These are phyloP conservation scores for Kodamaea kaohsiungensis DNA, from an alignment of 805 yeast species.

Conservation along the genomic window DNA sequence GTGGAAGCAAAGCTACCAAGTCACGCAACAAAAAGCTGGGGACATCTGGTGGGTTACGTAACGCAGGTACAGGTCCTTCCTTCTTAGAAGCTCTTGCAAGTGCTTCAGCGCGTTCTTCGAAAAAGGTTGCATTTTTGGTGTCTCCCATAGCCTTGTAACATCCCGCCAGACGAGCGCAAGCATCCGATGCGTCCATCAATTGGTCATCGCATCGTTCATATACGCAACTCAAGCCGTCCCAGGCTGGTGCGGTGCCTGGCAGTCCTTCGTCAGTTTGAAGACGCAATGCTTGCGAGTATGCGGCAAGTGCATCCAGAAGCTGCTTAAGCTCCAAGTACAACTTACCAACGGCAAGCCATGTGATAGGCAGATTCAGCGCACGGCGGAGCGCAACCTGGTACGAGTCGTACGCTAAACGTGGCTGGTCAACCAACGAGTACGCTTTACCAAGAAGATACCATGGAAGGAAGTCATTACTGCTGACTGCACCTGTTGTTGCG, in stretches of 20 bases:
- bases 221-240: constrained; percentile 66
- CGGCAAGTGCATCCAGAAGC: constrained; percentile 64
- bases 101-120: constrained; percentile 46
- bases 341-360: constrained; percentile 69
- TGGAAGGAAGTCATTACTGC: constrained; percentile 52
- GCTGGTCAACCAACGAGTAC: constrained; percentile 45
- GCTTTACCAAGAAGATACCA: constrained; percentile 59
- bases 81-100: constrained; percentile 45
- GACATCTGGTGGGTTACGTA: constrained; percentile 49
- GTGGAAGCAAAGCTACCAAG: constrained; percentile 42
- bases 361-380: constrained; percentile 54
- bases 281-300: constrained; percentile 64
- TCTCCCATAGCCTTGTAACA: constrained; percentile 53
- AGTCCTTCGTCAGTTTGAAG: constrained; percentile 49
- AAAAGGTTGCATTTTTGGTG: constrained; percentile 37
- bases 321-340: constrained; percentile 60
- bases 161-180: constrained; percentile 51
- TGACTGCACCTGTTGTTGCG: not conserved
- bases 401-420: constrained; percentile 54
- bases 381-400: constrained; percentile 55
- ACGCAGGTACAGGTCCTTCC: constrained; percentile 45
- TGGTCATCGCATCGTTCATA: constrained; percentile 66
- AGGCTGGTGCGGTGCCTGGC: constrained; percentile 54
- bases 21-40: constrained; percentile 45
- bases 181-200: constrained; percentile 59